Evolutionary conservation across 2,329 filamentous ascomycete species (phyloP), one percentile per base, ranked within the genome.

Genomic region (Trichoderma oligosporum): DNA sequence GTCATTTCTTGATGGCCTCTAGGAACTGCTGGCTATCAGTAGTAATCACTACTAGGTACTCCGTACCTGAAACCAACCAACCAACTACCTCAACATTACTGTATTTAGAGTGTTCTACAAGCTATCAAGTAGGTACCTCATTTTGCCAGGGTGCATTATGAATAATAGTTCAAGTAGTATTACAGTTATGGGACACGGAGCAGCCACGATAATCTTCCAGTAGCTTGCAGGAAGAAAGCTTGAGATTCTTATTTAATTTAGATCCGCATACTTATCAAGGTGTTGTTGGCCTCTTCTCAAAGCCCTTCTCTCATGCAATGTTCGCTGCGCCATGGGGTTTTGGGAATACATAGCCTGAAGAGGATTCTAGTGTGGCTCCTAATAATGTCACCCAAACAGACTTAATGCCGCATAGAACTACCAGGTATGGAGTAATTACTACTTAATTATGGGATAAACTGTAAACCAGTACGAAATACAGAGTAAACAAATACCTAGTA

Each of bases 121-220:
- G 51, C 39, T 55, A 55, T 39, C 12, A n/a, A n/a, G 20, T 27
- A 45, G 31, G 51, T 54, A 45, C 41, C 27, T 31, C n/a, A n/a
- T 36, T 22, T 22, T 42, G n/a, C 3, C 20, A 42, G 29, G 11
- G 7, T 35, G 29, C 29, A 22, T 22, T 3, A 31, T 9, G 29
- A 7, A 16, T 14, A n/a, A n/a, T n/a, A n/a, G n/a, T 48, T 1
- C 18, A 29, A 33, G 31, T 16, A 33, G 20, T 16, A 16, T 14
- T 54, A 11, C 33, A 31, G 12, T 29, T 25, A 35, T 24, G 22
- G 11, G 2, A 5, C 35, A 41, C 53, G 31, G 52, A 47, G 42
- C 35, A 18, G 25, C n/a, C n/a, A n/a, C n/a, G n/a, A 33, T 35
- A 35, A 41, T 52, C n/a, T 8, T 20, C 16, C 12, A 47, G 42